Conservation (phyloP, 2,329 filamentous ascomycete genomes). For the Trichoderma cornu-damae region DNA sequence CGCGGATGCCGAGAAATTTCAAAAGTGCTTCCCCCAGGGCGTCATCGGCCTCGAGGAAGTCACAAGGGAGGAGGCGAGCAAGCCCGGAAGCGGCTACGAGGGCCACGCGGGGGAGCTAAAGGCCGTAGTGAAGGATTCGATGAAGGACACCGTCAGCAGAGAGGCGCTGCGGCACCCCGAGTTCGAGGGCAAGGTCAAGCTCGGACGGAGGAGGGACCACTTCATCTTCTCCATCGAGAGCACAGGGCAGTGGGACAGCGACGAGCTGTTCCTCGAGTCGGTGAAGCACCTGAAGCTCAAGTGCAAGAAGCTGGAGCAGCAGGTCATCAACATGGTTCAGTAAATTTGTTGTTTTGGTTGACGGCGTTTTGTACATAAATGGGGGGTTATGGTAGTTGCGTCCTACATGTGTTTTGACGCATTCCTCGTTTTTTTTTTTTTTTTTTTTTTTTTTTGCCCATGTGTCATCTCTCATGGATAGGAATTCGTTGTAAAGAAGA, state of each 20-base stretch:
- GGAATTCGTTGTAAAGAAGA: background rate
- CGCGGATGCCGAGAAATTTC: conserved; percentile 81
- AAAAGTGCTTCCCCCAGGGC: conserved; percentile 79
- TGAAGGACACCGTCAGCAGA: conserved; percentile 91
- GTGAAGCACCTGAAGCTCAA: conserved; percentile 82
- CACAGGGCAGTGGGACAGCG: conserved; percentile 89
- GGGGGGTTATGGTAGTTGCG: conserved; percentile 14
- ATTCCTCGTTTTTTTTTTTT: too few relatives aligned
- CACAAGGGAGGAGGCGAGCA: conserved; percentile 58
- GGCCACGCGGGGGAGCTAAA: conserved; percentile 74
- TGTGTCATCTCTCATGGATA: conserved; percentile 16
- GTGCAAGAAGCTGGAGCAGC: conserved; percentile 66
- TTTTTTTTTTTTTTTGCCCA: conserved; percentile 25
- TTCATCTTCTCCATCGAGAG: conserved; percentile 97
- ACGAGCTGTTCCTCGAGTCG: conserved; percentile 87
- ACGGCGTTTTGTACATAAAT: conserved; percentile 16
- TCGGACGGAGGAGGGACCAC: conserved; percentile 85
- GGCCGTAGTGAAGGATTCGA: conserved; percentile 80
- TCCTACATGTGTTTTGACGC: conserved; percentile 19
- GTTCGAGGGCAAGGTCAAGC: conserved; percentile 91
- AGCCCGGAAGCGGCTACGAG: conserved; percentile 60
- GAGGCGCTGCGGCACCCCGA: conserved; percentile 88
- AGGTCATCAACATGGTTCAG: conserved; percentile 60
- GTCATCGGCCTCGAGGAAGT: conserved; percentile 78
- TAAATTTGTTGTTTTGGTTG: conserved; percentile 27